Base-by-base conservation (phyloP, 768 basidiomycete genomes). In the Auricularia sp. region DNA sequence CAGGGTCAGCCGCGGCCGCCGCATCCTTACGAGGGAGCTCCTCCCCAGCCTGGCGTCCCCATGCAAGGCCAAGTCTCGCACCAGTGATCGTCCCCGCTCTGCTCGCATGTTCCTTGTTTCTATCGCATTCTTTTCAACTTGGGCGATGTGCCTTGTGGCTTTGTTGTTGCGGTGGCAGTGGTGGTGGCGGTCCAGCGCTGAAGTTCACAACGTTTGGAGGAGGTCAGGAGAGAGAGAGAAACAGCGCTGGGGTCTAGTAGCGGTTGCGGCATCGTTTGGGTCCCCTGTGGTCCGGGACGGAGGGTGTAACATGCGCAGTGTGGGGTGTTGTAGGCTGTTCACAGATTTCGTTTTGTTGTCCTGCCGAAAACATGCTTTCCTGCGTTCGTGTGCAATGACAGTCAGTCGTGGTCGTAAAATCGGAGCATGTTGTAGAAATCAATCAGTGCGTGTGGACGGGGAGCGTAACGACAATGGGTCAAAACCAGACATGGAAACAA, bases 1-100 rank as follows among this genome's bases (percentile, higher is more conserved):
- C 45, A 65, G 6, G 83, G 80, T 65, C 77, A 76, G n/a, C 82
- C 78, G 54, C 83, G 83, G 47, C 87, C 86, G 67, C 90, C 81
- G 7, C 83, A 91, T 72, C 83, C 82, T 39, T 92, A 92, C 75
- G 89, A 92, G 58, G 84, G 81, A 66, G 83, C 82, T 18, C 84
- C 85, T 65, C 82, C 86, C 39, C 85, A 83, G 63, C 87, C 85
- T 6, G 56, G 56, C 24, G 56, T 59, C 24, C 56, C 56, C 11
- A 59, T 59, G 56, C 56, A 21, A 6, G 56, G 56, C 34, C 56
- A 29, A 59, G 56, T 29, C 42, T 61, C 35, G 54, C 64, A 64
- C 36, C 54, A 59, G 54, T 64, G 56, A 61, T 64, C 54, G 54
- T 14, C 3, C 16, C 18, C 47, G 21, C 14, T 51, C 18, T 51